A percentile compares a stretch with the other conserved stretches of the same genome.
phyloP scores from a whole-genome alignment of 495 filamentous ascomycete genomes.

The Pseudoneurospora amorphoporcata region DNA sequence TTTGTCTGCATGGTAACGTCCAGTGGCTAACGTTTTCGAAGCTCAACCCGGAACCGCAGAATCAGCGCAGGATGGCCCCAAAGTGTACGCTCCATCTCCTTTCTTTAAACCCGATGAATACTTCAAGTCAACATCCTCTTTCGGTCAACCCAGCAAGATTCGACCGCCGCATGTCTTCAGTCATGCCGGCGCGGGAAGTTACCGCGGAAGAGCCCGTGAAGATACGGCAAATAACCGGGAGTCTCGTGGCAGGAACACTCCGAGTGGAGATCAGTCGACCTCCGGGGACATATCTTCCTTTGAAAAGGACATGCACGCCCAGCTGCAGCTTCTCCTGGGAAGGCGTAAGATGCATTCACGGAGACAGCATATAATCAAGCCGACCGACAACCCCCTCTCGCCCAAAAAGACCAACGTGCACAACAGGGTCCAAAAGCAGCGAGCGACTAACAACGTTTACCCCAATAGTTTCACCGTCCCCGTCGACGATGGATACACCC shows the following conservation, averaged over 20 bases:
- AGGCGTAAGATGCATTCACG: neutral
- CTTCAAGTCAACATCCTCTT: neutral
- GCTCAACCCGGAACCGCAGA: neutral
- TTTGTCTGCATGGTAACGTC: neutral
- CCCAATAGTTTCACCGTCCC: slow-evolving; percentile 41
- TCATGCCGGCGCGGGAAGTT: slow-evolving; percentile 4
- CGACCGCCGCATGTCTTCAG: neutral
- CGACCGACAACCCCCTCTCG: neutral
- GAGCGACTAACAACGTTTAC: slow-evolving; percentile 22
- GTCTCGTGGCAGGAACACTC: slow-evolving; percentile 4
- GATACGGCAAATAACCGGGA: slow-evolving; percentile 2
- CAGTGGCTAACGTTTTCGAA: neutral
- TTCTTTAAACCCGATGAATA: neutral
- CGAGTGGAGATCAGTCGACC: slow-evolving; percentile 15
- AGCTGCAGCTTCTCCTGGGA: slow-evolving; percentile 17
- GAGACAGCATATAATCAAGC: neutral
- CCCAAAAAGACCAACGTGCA: slow-evolving; percentile 1
- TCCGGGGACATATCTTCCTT: slow-evolving; percentile 13
- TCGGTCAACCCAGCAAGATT: neutral
- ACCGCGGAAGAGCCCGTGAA: neutral
- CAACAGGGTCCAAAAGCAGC: slow-evolving; percentile 7
- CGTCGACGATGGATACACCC: slow-evolving; percentile 20
- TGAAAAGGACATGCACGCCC: slow-evolving; percentile 12
- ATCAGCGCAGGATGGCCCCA: slow-evolving; percentile 8
- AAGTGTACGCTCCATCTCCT: slow-evolving; percentile 20